Percentiles rank a stretch among this genome's conserved stretches.
phyloP scores from a whole-genome alignment of 1,284 basidiomycete genomes.

The Gastroboletus turbinatus region DNA sequence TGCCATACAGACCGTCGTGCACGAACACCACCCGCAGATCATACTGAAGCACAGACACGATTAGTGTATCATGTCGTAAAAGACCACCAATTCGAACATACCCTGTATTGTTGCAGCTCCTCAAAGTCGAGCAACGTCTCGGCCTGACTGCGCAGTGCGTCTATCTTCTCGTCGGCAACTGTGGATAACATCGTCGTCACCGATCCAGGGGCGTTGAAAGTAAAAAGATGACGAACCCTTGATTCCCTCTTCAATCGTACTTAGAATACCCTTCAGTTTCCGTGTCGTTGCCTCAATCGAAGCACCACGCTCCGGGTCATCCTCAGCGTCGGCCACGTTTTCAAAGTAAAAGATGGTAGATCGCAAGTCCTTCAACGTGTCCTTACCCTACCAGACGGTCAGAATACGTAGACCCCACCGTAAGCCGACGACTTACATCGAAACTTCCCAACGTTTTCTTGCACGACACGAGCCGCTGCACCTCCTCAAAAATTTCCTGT shows the following conservation, averaged over 20 bases:
- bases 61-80: background rate
- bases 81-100: constrained; percentile 34
- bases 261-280: constrained; percentile 50
- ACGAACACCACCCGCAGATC: constrained; percentile 73
- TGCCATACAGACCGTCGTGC: constrained; percentile 71
- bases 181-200: constrained; percentile 1
- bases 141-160: constrained; percentile 43
- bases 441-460: constrained; percentile 49
- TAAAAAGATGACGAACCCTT: too few relatives aligned
- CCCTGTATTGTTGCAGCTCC: constrained; percentile 59
- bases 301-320: constrained; percentile 46
- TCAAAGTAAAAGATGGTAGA: constrained; percentile 69
- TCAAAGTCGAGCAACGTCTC: constrained; percentile 54
- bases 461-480: constrained; percentile 44
- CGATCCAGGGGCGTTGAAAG: background rate
- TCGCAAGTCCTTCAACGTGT: constrained; percentile 58
- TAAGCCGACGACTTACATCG: constrained; percentile 46
- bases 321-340: constrained; percentile 51
- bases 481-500: constrained; percentile 47
- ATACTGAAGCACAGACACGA: constrained; percentile 46
- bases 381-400: constrained; percentile 47
- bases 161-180: constrained; percentile 56
- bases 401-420: background rate
- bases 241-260: constrained; percentile 51
- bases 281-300: constrained; percentile 43